These are phyloP conservation scores for Pulicaria dysenterica DNA, from an alignment of 129 eudicot species.

Conservation along the genomic window DNA sequence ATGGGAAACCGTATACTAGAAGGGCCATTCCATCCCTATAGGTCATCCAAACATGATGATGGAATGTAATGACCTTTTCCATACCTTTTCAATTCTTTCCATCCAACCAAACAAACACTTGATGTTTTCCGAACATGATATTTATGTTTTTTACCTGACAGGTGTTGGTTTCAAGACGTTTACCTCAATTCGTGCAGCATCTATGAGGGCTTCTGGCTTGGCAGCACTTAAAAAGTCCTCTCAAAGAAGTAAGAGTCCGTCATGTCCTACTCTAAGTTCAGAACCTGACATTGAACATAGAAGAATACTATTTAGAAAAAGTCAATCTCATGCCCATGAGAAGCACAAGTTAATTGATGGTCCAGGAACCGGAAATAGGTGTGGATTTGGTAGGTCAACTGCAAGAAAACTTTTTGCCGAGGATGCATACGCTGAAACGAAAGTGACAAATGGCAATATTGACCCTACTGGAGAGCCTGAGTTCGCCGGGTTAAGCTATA, in stretches of 20 bases:
- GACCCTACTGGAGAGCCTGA: slow-evolving; percentile 33
- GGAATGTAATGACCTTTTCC: no score
- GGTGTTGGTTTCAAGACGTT: slow-evolving; percentile 40
- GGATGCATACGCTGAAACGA: slow-evolving; percentile 35
- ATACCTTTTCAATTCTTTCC: no score
- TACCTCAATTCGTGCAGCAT: slow-evolving; percentile 65
- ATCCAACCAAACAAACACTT: no score
- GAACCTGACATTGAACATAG: slow-evolving; percentile 30
- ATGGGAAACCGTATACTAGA: no score
- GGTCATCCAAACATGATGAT: no score
- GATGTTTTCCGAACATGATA: neutral
- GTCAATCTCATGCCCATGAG: slow-evolving; percentile 29
- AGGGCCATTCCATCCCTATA: no score
- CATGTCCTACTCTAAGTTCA: slow-evolving; percentile 22
- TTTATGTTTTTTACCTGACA: slow-evolving; percentile 25
- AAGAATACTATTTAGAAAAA: slow-evolving; percentile 32
- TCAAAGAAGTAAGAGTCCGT: slow-evolving; percentile 33
- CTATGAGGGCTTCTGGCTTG: slow-evolving; percentile 70
- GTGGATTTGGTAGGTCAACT: slow-evolving; percentile 48
- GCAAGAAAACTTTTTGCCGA: slow-evolving; percentile 73
- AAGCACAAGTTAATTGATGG: slow-evolving; percentile 33
- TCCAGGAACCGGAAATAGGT: slow-evolving; percentile 25
- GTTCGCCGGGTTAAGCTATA: slow-evolving; percentile 73
- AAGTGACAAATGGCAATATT: slow-evolving; percentile 24
- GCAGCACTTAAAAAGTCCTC: slow-evolving; percentile 59